Base-by-base conservation (phyloP, 257 asterid genomes). In the Rubia yunnanensis region DNA sequence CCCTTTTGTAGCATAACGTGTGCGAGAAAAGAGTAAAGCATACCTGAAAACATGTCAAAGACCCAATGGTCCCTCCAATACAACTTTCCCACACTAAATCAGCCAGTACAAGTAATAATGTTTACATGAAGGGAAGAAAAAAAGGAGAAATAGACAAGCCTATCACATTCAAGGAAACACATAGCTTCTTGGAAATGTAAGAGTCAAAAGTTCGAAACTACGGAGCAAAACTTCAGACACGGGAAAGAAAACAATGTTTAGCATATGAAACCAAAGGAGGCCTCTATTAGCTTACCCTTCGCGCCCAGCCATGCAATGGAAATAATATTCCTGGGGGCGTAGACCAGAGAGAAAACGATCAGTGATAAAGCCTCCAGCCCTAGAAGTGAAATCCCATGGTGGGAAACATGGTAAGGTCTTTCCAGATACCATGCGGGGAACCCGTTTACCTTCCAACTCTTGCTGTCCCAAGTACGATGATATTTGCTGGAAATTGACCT, bases 241-340 rank as follows among this genome's bases (percentile, higher is more conserved):
- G 15, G 17, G 27, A 17, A 34, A 5, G 31, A 53, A 49, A 75
- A 11, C 68, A 49, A 20, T 56, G 22, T 63, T 69, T 24, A 23
- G 22, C 41, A 70, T 28, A 41, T 35, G 58, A 63, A 63, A 55
- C 55, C n/a, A 28, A 11, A 39, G 64, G 63, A 41, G 20, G 54
- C 53, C 32, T 38, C 61, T 48, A 63, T 30, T 53, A 56, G 80
- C 32, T 67, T 89, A 92, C 99, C 99, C 99, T 80, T 92, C 99
- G 36, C 99, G 96, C 68, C 99, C 99, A 77, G 99, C 99, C 99
- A 92, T 92, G 87, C 99, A 92, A 76, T 92, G 99, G 76, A 92
- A 92, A 73, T 92, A 92, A 72, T 92, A 92, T 70, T 92, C 99
- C 69, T 89, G 97, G 62, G 97, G 97, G 67, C 97, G 95, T 67